Base-by-base conservation (phyloP, 73 alveolate species). In the Tetrahymena borealis region DNA sequence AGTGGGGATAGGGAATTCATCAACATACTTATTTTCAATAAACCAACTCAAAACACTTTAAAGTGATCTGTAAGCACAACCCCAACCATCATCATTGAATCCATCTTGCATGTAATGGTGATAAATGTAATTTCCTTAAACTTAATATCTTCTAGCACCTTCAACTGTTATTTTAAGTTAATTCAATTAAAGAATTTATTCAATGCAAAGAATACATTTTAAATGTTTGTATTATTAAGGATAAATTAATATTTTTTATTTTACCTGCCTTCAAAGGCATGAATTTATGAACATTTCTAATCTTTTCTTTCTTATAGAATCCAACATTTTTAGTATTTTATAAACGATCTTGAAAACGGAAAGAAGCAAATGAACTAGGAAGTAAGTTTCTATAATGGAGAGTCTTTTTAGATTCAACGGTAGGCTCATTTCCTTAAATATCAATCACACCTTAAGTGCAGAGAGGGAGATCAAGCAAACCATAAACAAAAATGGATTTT, bases 41-140 rank as follows among this genome's bases (percentile, higher is more conserved):
- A 97, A 94, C 96, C 97, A 96, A 60, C 98, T 95, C 28, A 98
- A 39, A 35, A 98, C 79, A 1, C 99, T 98, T 92, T 96, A 95
- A 31, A 98, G 94, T 38, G 99, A 96, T 85, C 99, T 94, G 90
- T 98, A 98, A 28, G 99, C 99, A 91, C 99, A 98, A 11, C 99
- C 99, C 99, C 99, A 98, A 11, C 99, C 99, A 38, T 96, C 97
- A 91, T 98, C 99, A 95, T 96, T 96, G 42, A 97, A 95, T 38
- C 98, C 97, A 94, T 98, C 99, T 94, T 98, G 98, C 96, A 96
- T 96, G 91, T 98, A 98, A 95, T 98, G 99, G 91, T 95, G 97
- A 95, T 97, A 98, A 40, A 95, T 93, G 91, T 97, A 98, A 78
- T 96, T 97, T 18, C 99, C 99, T 79, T 95, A 78, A 11, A 97